Conservation (phyloP, 1,284 basidiomycete species). For the Cystobasidium sp. region DNA sequence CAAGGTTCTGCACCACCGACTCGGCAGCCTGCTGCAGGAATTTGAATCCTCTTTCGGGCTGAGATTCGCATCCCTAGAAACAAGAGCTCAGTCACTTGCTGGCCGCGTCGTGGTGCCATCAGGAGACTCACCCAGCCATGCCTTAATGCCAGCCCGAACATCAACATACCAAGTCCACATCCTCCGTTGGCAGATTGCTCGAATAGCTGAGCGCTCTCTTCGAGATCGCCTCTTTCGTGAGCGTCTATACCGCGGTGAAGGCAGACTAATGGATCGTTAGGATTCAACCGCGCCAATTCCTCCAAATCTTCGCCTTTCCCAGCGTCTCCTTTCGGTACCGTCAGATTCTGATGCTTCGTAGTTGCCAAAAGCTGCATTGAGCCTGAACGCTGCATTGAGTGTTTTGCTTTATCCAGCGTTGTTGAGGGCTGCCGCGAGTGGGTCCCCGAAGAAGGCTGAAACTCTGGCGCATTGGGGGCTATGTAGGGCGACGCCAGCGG, state of each 20-base stretch:
- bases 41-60: conserved; percentile 75
- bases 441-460: background rate
- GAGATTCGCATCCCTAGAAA: conserved; percentile 56
- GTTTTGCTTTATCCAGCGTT: conserved; percentile 41
- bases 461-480: background rate
- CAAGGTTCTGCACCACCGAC: conserved; percentile 75
- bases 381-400: conserved; percentile 7
- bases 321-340: conserved; percentile 21
- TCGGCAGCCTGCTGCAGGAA: conserved; percentile 84
- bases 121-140: conserved; percentile 73
- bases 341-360: conserved; percentile 29
- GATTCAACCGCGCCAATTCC: conserved; percentile 25
- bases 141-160: conserved; percentile 85
- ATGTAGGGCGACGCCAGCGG: conserved; percentile 20
- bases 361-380: conserved; percentile 29
- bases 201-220: conserved; percentile 75
- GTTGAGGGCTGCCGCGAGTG: conserved; percentile 22
- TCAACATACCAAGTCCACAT: conserved; percentile 85
- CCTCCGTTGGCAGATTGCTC: conserved; percentile 81
- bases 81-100: background rate
- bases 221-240: conserved; percentile 76
- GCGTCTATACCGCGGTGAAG: conserved; percentile 72
- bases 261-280: conserved; percentile 40
- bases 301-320: background rate
- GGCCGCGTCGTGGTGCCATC: too few species aligned